These are phyloP conservation scores for Neodidymelliopsis sp. DNA, from an alignment of 2,329 filamentous ascomycete species.

Conservation along the genomic window DNA sequence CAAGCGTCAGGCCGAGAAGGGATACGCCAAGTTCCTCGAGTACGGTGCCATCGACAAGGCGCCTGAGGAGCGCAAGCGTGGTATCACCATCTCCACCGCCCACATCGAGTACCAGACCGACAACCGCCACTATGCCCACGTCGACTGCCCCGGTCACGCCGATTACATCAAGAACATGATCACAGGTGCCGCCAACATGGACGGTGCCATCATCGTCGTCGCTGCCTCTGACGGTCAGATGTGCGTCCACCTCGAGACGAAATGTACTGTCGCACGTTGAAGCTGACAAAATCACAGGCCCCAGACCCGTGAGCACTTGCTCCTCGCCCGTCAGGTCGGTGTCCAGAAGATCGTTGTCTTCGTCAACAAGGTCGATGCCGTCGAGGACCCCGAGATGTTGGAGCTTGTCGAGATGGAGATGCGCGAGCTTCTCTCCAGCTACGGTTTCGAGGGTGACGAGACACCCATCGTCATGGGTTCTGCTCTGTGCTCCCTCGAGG, in stretches of 20 bases:
- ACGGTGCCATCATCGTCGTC: constrained; percentile 97
- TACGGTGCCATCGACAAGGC: constrained; percentile 99
- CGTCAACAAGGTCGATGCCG: constrained; percentile 98
- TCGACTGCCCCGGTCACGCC: constrained; percentile 99
- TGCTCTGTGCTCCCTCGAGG: constrained; percentile 91
- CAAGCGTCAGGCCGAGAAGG: constrained; percentile 96
- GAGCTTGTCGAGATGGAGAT: constrained; percentile 99
- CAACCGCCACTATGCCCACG: constrained; percentile 95
- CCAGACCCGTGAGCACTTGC: constrained; percentile 97
- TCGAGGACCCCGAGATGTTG: constrained; percentile 99
- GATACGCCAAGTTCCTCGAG: constrained; percentile 91
- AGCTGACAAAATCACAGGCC: constrained; percentile 60
- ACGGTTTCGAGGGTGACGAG: constrained; percentile 97
- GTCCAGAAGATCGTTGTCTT: constrained; percentile 98
- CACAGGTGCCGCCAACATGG: constrained; percentile 99
- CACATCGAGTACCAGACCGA: constrained; percentile 99
- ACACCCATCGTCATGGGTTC: constrained; percentile 98
- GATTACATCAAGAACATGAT: constrained; percentile 99
- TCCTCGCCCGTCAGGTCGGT: constrained; percentile 97
- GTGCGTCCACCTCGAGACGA: constrained; percentile 55
- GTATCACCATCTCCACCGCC: constrained; percentile 98
- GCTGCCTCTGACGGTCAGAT: constrained; percentile 99
- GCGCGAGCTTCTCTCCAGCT: constrained; percentile 91
- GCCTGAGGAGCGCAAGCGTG: constrained; percentile 98
- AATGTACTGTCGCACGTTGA: not conserved